These are phyloP conservation scores for Ascomycota sp. DNA, from an alignment of 2,329 filamentous ascomycete species.

Conservation along the genomic window DNA sequence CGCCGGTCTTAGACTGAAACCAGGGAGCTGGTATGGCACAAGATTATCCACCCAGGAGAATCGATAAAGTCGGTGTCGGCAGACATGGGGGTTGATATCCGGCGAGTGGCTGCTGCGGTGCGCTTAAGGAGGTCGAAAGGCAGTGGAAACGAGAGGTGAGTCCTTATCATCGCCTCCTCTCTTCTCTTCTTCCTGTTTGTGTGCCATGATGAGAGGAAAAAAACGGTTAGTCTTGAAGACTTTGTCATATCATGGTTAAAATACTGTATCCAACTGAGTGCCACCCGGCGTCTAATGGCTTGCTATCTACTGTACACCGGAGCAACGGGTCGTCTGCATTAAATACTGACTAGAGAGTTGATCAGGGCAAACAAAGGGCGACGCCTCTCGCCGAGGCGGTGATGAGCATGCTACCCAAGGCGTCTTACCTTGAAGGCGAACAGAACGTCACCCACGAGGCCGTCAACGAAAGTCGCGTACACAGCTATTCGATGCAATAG, in stretches of 20 bases:
- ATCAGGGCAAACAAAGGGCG: slow-evolving; percentile 56
- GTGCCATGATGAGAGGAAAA: slow-evolving; percentile 38
- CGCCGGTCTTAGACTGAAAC: slow-evolving; percentile 49
- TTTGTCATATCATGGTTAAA: slow-evolving; percentile 58
- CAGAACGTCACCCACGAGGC: slow-evolving; percentile 31
- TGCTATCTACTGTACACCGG: slow-evolving; percentile 3
- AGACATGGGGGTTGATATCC: slow-evolving; percentile 58
- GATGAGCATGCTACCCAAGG: slow-evolving; percentile 59
- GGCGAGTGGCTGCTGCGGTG: slow-evolving; percentile 68
- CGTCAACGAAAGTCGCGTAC: slow-evolving; percentile 45
- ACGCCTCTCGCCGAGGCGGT: slow-evolving; percentile 59
- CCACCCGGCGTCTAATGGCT: neutral
- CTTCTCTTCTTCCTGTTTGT: slow-evolving; percentile 1
- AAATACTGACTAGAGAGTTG: too few relatives aligned
- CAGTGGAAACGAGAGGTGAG: slow-evolving; percentile 58
- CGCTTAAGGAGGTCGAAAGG: slow-evolving; percentile 68
- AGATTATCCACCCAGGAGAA: slow-evolving; percentile 43
- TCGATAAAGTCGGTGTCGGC: slow-evolving; percentile 60
- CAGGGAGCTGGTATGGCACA: slow-evolving; percentile 51
- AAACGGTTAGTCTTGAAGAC: slow-evolving; percentile 99
- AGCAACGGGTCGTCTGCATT: too few relatives aligned
- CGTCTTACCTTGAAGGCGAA: slow-evolving; percentile 30
- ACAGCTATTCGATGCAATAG: slow-evolving; percentile 39
- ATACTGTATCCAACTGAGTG: slow-evolving; percentile 14
- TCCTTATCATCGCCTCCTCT: slow-evolving; percentile 1